A percentile compares a stretch with the other conserved stretches of the same genome.
phyloP scores from a whole-genome alignment of 2,329 filamentous ascomycete genomes.

The Penicillium sp. region DNA sequence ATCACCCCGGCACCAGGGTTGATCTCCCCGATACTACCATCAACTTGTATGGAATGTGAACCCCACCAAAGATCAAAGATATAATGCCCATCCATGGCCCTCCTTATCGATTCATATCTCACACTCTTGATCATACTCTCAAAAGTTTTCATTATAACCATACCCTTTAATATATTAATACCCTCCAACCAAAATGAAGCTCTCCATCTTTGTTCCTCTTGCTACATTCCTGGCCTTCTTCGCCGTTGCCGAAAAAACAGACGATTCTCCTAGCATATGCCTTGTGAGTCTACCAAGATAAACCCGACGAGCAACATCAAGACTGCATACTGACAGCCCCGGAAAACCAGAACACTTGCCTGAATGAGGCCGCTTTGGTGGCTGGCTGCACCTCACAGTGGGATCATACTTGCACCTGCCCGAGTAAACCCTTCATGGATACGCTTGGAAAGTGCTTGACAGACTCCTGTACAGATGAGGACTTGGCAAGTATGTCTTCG shows the following conservation, averaged over 20 bases:
- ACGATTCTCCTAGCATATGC: not conserved
- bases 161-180: not conserved
- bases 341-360: slow-evolving; percentile 6
- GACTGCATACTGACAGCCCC: not conserved
- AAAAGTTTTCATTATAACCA: not conserved
- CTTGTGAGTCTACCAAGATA: not conserved
- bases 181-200: slow-evolving; percentile 4
- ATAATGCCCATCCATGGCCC: not conserved
- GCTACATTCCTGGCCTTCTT: slow-evolving; percentile 10
- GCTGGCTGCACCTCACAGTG: slow-evolving; percentile 16
- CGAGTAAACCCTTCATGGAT: slow-evolving; percentile 17
- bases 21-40: not conserved
- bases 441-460: slow-evolving; percentile 14
- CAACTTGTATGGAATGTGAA: not conserved
- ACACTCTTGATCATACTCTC: not conserved
- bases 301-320: not conserved
- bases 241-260: not conserved
- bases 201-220: slow-evolving; percentile 9
- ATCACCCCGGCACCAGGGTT: not conserved
- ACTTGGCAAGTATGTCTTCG: slow-evolving; percentile 12
- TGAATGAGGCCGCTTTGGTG: slow-evolving; percentile 11
- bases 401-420: slow-evolving; percentile 21
- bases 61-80: not conserved
- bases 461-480: slow-evolving; percentile 11
- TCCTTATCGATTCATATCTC: not conserved